phyloP scores from a whole-genome alignment of 192 early-diverging fungal species.

The Nowakowskiella sp. region DNA sequence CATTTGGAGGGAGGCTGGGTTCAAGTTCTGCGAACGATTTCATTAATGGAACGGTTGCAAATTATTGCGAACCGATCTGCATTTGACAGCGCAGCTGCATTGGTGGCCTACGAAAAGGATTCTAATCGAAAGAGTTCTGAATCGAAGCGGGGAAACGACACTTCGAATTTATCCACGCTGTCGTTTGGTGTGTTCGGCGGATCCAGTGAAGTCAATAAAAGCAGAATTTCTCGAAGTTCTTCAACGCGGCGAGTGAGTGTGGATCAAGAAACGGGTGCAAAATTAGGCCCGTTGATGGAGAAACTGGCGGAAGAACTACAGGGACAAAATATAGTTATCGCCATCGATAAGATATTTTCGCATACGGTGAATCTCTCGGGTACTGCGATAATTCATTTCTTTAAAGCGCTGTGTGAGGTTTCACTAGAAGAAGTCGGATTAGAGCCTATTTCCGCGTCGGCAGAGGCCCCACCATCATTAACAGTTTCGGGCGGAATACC shows the following conservation, averaged over 20 bases:
- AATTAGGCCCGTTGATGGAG: conserved; percentile 20
- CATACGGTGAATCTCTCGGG: conserved; percentile 70
- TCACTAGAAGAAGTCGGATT: conserved; percentile 80
- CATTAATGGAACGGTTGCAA: conserved; percentile 83
- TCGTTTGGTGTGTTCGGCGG: too few relatives aligned
- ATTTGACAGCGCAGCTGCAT: neutral
- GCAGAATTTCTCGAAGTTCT: neutral
- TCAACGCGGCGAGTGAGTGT: neutral
- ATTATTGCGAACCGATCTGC: conserved; percentile 45
- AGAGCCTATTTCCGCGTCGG: conserved; percentile 21
- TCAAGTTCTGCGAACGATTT: conserved; percentile 75
- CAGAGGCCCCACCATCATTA: conserved; percentile 8
- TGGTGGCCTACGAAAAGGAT: neutral
- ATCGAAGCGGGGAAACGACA: too few relatives aligned
- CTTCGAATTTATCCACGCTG: too few relatives aligned
- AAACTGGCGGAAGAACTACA: conserved; percentile 41
- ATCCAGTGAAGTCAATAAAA: neutral
- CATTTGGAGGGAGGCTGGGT: conserved; percentile 60
- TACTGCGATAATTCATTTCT: conserved; percentile 81
- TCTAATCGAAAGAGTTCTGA: conserved; percentile 6
- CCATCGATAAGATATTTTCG: conserved; percentile 81
- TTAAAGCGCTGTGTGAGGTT: conserved; percentile 70
- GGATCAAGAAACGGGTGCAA: neutral
- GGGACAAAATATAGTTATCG: conserved; percentile 62
- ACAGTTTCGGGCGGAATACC: conserved; percentile 29